These are phyloP conservation scores for Candida sonorensis DNA, from an alignment of 805 yeast genomes.

Conservation along the genomic window DNA sequence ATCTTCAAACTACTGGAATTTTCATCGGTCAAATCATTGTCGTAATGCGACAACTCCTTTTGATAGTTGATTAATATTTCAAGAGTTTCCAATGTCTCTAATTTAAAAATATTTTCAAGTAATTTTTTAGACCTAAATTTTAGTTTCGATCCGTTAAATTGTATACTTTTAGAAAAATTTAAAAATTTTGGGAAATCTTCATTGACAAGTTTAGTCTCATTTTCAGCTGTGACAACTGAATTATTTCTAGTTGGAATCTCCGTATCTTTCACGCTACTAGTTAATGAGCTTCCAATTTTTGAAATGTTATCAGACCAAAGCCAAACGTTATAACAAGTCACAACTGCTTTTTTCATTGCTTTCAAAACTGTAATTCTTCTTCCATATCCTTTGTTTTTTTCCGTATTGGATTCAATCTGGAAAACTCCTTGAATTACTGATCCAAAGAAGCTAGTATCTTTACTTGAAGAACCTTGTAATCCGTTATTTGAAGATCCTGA, in stretches of 20 bases:
- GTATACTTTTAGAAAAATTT: slow-evolving; percentile 28
- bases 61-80: slow-evolving; percentile 50
- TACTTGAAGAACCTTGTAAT: slow-evolving; percentile 3
- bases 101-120: slow-evolving; percentile 52
- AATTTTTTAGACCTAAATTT: slow-evolving; percentile 64
- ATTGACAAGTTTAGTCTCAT: no score
- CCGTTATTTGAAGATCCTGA: slow-evolving; percentile 5
- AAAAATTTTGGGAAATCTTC: no score
- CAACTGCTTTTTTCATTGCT: slow-evolving; percentile 55
- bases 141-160: slow-evolving; percentile 48
- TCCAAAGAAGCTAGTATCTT: slow-evolving; percentile 52
- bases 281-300: no score
- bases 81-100: slow-evolving; percentile 69
- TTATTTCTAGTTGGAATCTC: no score
- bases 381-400: slow-evolving; percentile 42
- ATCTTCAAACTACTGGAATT: no score
- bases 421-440: slow-evolving; percentile 75
- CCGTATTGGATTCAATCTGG: slow-evolving; percentile 58
- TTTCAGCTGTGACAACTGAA: no score
- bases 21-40: no score
- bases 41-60: slow-evolving; percentile 13
- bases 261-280: no score
- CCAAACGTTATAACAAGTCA: slow-evolving; percentile 62
- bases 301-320: slow-evolving; percentile 47
- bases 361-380: slow-evolving; percentile 52